Evolutionary conservation across 2,329 filamentous ascomycete genomes (phyloP).

Genomic region (Stagonosporopsis vannaccii): DNA sequence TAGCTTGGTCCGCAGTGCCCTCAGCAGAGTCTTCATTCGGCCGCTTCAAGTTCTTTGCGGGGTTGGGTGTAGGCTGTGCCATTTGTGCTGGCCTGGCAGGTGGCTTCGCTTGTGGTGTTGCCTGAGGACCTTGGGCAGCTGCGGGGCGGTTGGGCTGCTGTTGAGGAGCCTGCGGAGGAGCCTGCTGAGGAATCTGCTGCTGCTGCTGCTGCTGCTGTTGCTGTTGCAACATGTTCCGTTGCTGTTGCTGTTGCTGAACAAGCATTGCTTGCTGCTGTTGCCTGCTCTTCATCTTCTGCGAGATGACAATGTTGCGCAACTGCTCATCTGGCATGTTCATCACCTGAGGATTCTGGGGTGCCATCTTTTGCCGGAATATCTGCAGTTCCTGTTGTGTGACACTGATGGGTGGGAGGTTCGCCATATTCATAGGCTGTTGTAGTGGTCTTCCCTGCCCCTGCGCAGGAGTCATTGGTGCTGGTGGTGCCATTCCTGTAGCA

Average conservation of each 20-base stretch:
- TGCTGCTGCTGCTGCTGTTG: conserved; percentile 33
- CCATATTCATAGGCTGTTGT: conserved; percentile 40
- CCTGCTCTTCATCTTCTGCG: conserved; percentile 32
- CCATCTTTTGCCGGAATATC: conserved; percentile 45
- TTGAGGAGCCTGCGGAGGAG: conserved; percentile 8
- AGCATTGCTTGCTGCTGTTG: conserved; percentile 26
- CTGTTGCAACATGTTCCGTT: conserved; percentile 13
- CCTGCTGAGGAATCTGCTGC: conserved; percentile 21
- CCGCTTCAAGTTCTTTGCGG: conserved; percentile 42
- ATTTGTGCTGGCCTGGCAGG: conserved; percentile 29
- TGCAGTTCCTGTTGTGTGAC: conserved; percentile 53
- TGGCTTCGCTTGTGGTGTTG: conserved; percentile 23
- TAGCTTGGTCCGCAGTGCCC: conserved; percentile 37
- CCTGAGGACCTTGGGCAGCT: conserved; percentile 6
- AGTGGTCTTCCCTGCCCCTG: conserved; percentile 36
- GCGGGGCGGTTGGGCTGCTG: conserved; percentile 13
- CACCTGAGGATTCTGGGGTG: conserved; percentile 29
- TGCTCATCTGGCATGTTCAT: conserved; percentile 39
- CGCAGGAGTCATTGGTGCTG: conserved; percentile 50
- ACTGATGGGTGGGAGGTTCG: conserved; percentile 33
- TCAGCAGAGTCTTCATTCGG: conserved; percentile 54
- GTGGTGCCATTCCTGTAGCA: conserved; percentile 42
- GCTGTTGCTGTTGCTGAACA: conserved; percentile 12
- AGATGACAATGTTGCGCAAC: conserved; percentile 35
- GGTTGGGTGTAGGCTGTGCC: conserved; percentile 30